Evolutionary conservation across 345 rosid species (phyloP), one percentile per base, ranked within the genome.

Genomic region (Erysimum cheiranthoides): DNA sequence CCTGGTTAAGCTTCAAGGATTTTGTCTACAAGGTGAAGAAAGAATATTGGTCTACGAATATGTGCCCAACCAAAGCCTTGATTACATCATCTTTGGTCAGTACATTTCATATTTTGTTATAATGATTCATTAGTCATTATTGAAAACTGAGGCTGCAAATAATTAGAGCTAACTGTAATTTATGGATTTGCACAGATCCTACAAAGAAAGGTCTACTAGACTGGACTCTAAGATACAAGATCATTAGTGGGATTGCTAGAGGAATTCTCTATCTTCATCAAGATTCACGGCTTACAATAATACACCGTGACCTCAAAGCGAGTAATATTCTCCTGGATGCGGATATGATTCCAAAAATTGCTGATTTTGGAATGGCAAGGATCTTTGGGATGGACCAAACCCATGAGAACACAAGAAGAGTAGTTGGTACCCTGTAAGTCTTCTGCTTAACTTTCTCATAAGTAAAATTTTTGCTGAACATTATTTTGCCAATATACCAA

Each of bases 281-380:
- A 16, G 83, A 79, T 62, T 90, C 87, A 18, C 73, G 85, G 12
- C 83, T 85, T 14, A 81, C 63, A 81, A 80, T 90, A 16, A 85
- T 90, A 27, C 96, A 86, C 8, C 86, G 90, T 45, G 90, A 90
- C 59, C 78, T 90, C 5, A 90, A 88, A 73, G 69, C 87, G 0
- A 83, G 88, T 74, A 87, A 91, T 32, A 60, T 89, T 40, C 76
- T 86, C 42, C 30, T 89, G 1, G 93, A 88, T 62, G 76, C 12
- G 0, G 86, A 82, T 3, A 79, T 88, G 89, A 85, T 76, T 34
- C 82, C 90, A 0, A 89, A 87, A 73, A 86, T 87, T 18, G 84
- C 92, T 0, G 94, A 91, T 71, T 91, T 91, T 63, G 91, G 94
- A 25, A 79, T 78, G 78, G 88, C 92, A 1, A 84, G 79, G 57